These are phyloP conservation scores for Flaveria trinervia DNA, from an alignment of 129 eudicot genomes.

Conservation along the genomic window DNA sequence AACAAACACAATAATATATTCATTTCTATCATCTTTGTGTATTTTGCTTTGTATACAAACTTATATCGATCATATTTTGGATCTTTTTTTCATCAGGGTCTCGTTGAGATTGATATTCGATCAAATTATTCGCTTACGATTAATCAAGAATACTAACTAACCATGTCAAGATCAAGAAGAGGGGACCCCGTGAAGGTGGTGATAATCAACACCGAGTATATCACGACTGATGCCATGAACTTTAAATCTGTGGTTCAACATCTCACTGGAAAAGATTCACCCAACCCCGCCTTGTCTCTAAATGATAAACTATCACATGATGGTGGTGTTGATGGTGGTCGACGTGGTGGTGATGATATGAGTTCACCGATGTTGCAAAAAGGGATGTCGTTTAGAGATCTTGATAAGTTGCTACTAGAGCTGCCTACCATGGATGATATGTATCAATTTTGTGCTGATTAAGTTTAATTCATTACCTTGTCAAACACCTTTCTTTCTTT, in stretches of 20 bases:
- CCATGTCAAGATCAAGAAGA: slow-evolving; percentile 38
- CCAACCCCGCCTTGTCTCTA: slow-evolving; percentile 29
- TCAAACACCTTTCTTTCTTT: not conserved
- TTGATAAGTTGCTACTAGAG: slow-evolving; percentile 41
- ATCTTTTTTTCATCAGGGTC: not conserved
- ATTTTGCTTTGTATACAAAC: not conserved
- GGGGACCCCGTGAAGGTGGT: slow-evolving; percentile 61
- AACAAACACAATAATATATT: slow-evolving; percentile 26
- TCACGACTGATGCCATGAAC: slow-evolving; percentile 70
- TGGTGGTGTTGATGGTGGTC: not conserved
- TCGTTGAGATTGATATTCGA: not conserved
- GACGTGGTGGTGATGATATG: slow-evolving; percentile 2
- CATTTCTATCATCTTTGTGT: slow-evolving; percentile 16
- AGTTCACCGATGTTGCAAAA: slow-evolving; percentile 29
- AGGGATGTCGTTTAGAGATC: slow-evolving; percentile 49
- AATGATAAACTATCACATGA: not conserved
- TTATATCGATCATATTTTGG: not conserved
- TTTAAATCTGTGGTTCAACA: slow-evolving; percentile 84
- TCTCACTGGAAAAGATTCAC: slow-evolving; percentile 79
- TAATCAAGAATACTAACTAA: not conserved
- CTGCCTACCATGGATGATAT: slow-evolving; percentile 47
- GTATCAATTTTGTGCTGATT: slow-evolving; percentile 41
- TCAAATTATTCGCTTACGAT: not conserved
- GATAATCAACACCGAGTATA: slow-evolving; percentile 68
- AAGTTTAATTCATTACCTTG: slow-evolving; percentile 10